Base-by-base conservation (phyloP, 371 early-diverging fungal genomes). In the Mucor racemosus region DNA sequence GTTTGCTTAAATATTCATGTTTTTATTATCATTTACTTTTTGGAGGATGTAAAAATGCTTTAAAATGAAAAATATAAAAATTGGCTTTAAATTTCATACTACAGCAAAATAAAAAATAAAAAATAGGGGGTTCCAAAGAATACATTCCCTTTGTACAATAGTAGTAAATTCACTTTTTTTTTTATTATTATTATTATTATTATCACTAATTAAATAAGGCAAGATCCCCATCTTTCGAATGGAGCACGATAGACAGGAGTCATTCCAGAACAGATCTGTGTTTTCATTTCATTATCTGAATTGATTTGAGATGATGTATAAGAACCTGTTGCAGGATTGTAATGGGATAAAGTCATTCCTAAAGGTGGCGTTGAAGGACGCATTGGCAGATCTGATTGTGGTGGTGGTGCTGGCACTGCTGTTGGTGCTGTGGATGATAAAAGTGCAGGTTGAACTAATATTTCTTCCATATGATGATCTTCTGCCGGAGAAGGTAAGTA, bases 161-260 rank as follows among this genome's bases (percentile, higher is more conserved):
- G 17, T n/a, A 44, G n/a, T 44, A n/a, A 44, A 7, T 17, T 44
- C 44, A 1, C 15, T 17, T 44, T 8, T 44, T 26, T 26, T 26
- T 26, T n/a, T n/a, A n/a, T n/a, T n/a, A n/a, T n/a, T n/a, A n/a
- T n/a, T n/a, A n/a, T n/a, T 26, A 26, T 26, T 26, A 26, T 26
- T 26, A 26, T 26, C 26, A 26, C 26, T 26, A 26, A 44, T 69
- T 68, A 78, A 26, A 81, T 66, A 21, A 78, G 58, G 64, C 75
- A 76, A 7, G 82, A 82, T 14, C 82, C 82, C 76, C 75, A 82
- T n/a, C 82, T 67, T 67, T 82, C 82, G 19, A 77, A 70, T n/a
- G 82, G 75, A 15, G 79, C 50, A 48, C 76, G 65, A 60, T 82
- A 82, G 2, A 72, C 72, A 17, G 79, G 76, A 33, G 80, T 82